Evolutionary conservation across 163 green algal genomes (phyloP).

Genomic region (Botryococcus braunii): DNA sequence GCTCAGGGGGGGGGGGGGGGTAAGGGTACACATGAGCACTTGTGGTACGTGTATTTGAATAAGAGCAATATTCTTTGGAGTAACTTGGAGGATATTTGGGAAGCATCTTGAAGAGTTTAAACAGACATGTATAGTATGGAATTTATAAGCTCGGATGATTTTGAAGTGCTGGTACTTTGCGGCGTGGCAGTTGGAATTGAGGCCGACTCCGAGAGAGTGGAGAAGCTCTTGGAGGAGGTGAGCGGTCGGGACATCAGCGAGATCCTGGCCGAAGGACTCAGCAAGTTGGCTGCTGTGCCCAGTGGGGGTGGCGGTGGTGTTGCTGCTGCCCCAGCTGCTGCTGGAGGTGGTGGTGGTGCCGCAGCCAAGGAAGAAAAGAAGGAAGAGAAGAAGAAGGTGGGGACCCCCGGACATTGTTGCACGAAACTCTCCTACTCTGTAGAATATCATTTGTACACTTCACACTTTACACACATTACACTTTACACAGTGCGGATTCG

Average conservation of each 20-base stretch:
- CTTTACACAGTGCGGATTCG: neutral
- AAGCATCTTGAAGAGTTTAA: too few relatives aligned
- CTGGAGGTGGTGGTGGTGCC: slow-evolving; percentile 34
- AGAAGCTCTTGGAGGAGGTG: slow-evolving; percentile 72
- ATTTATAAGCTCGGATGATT: too few relatives aligned
- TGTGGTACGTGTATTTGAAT: too few relatives aligned
- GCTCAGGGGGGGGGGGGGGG: too few relatives aligned
- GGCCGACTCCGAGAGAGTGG: slow-evolving; percentile 60
- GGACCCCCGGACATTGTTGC: neutral
- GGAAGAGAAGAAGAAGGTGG: slow-evolving; percentile 70
- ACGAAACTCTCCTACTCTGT: neutral
- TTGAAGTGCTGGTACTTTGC: too few relatives aligned
- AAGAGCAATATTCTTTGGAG: too few relatives aligned
- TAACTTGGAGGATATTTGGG: too few relatives aligned
- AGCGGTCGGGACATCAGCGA: slow-evolving; percentile 78
- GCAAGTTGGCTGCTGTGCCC: slow-evolving; percentile 80
- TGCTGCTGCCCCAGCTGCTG: slow-evolving; percentile 11
- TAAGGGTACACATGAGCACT: too few relatives aligned
- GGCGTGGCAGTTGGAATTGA: slow-evolving; percentile 84
- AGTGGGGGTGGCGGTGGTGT: slow-evolving; percentile 42
- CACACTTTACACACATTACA: neutral
- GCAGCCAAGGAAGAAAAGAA: slow-evolving; percentile 36
- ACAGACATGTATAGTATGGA: too few relatives aligned
- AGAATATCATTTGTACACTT: neutral
- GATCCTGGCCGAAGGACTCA: slow-evolving; percentile 42